phyloP scores from a whole-genome alignment of 306 rosid genomes.

The Pyrus bretschneideri region DNA sequence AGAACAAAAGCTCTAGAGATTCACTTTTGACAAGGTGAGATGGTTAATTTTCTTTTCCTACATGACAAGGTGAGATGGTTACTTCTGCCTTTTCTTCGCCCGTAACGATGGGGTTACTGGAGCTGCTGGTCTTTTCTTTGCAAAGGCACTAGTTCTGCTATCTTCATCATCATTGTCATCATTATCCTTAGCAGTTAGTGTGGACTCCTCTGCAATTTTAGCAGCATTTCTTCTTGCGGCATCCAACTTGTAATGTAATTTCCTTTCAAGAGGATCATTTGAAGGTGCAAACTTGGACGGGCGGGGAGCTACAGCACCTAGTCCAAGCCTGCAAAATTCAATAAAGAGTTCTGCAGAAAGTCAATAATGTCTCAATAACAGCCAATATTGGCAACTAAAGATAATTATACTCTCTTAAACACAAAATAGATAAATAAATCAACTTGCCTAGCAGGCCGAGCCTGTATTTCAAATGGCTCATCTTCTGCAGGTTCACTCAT shows the following conservation, averaged over 20 bases:
- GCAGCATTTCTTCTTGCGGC: slow-evolving; percentile 53
- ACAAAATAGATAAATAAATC: neutral
- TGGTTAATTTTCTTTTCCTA: neutral
- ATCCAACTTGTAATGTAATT: slow-evolving; percentile 48
- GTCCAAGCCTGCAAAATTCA: slow-evolving; percentile 58
- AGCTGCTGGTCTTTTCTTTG: slow-evolving; percentile 46
- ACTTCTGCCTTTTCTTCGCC: slow-evolving; percentile 48
- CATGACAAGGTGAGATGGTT: neutral
- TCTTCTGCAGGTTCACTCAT: slow-evolving; percentile 52
- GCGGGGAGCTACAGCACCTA: slow-evolving; percentile 70
- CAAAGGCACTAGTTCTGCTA: slow-evolving; percentile 60
- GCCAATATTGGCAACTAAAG: neutral
- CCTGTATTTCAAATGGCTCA: slow-evolving; percentile 31
- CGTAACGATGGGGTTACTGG: slow-evolving; percentile 16
- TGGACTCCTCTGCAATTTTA: slow-evolving; percentile 33
- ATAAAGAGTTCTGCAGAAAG: neutral
- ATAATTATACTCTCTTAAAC: slow-evolving; percentile 3
- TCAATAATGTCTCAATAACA: neutral
- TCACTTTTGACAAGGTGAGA: neutral
- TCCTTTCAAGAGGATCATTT: slow-evolving; percentile 63
- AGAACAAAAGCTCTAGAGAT: neutral
- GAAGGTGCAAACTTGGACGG: slow-evolving; percentile 46
- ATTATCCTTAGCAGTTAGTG: slow-evolving; percentile 17
- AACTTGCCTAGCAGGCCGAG: slow-evolving; percentile 53
- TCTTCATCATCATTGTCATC: slow-evolving; percentile 38